Percentiles rank a stretch among this genome's conserved stretches.
These are phyloP conservation scores for Fagopyrum tataricum DNA, from an alignment of 148 eudicot genomes.

Conservation along the genomic window DNA sequence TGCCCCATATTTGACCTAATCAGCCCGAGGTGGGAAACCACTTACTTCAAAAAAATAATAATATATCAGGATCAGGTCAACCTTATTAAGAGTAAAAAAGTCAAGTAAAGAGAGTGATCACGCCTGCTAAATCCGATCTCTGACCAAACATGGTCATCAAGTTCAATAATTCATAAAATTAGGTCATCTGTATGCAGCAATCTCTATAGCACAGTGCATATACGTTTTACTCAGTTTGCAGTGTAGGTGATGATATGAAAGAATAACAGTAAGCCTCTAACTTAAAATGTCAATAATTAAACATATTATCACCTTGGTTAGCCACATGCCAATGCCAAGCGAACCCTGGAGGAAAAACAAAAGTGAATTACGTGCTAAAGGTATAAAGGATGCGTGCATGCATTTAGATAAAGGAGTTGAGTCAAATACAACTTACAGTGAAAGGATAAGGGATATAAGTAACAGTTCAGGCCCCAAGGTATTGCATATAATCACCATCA, in stretches of 20 bases:
- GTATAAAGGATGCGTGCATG: background rate
- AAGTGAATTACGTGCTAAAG: background rate
- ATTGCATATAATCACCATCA: slow-evolving; percentile 43
- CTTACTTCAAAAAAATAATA: background rate
- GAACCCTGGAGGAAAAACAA: background rate
- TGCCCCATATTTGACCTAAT: background rate
- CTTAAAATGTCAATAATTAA: slow-evolving; percentile 9
- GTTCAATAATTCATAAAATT: background rate
- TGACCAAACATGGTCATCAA: background rate
- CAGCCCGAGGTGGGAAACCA: background rate
- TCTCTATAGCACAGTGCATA: background rate
- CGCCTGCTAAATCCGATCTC: background rate
- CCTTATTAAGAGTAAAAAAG: background rate
- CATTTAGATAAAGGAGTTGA: background rate
- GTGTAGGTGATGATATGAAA: background rate
- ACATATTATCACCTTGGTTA: background rate
- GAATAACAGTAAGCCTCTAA: background rate
- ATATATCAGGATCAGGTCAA: background rate
- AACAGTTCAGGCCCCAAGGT: slow-evolving; percentile 42
- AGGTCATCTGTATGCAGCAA: background rate
- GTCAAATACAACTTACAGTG: slow-evolving; percentile 6
- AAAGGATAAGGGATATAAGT: background rate
- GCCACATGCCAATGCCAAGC: background rate
- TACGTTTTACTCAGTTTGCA: background rate
- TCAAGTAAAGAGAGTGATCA: background rate